Base-by-base conservation (phyloP, 2,329 filamentous ascomycete species). In the Seiridium cupressi region DNA sequence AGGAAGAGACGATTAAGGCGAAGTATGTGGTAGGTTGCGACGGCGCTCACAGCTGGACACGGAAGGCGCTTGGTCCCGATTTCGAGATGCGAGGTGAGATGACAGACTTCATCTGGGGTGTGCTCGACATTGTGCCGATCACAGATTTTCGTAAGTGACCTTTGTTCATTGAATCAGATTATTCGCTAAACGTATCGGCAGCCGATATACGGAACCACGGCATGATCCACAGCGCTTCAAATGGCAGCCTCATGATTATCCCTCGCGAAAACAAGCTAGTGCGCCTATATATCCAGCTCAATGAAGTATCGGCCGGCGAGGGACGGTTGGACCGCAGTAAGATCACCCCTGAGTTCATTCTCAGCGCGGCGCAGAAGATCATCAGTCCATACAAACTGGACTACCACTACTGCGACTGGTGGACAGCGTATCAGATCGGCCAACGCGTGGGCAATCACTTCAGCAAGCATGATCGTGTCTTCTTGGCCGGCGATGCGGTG, bases 1-100 rank as follows among this genome's bases (percentile, higher is more conserved):
- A 64, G 66, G 68, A 71, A 54, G 81, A 84, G 64, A 68, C 72
- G 0, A 73, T 88, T 2, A 80, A 76, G 44, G 80, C 83, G 5
- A 87, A 87, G 68, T 91, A 89, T 62, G 77, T 91, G 36, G 78
- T 92, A 3, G 89, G 88, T 0, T 87, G 84, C 49, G 89, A 91
- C 63, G 89, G 89, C 0, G 88, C 89, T 0, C 86, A 88, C 66
- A 86, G 82, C 59, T 90, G 87, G 85, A 85, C 84, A 0, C 76
- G 88, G 44, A 78, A 80, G 58, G 78, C 84, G 58, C 74, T 90
- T 1, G 83, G 84, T 0, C 64, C 68, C 13, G 71, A 71, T 8
- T 81, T 85, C 38, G 76, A 81, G 38, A 75, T 88, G 51, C 76
- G 83, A 51, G 85, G 85, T 4, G 84, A 86, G 55, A 79, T 78